phyloP scores from a whole-genome alignment of 805 yeast genomes.

The Ogataea siamensis region DNA sequence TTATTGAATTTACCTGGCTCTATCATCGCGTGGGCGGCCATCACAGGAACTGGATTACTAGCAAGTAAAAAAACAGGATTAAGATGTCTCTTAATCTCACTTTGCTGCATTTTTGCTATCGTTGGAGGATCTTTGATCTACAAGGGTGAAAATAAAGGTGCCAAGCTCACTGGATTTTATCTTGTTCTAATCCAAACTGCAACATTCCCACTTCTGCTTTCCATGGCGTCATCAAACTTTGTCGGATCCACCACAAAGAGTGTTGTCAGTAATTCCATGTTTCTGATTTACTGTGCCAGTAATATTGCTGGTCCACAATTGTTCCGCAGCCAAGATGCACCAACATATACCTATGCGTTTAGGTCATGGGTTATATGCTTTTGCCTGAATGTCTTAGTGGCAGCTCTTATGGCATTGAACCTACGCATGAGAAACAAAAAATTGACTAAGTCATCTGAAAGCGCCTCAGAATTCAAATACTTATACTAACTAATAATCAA shows the following conservation, averaged over 20 bases:
- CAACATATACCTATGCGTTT: slow-evolving; percentile 56
- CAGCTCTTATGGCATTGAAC: slow-evolving; percentile 15
- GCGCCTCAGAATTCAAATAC: slow-evolving; percentile 22
- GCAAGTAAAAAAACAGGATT: slow-evolving; percentile 31
- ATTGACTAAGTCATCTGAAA: slow-evolving; percentile 6
- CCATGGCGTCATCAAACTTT: slow-evolving; percentile 38
- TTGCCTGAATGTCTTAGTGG: slow-evolving; percentile 20
- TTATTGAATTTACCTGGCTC: slow-evolving; percentile 41
- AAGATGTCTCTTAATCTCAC: slow-evolving; percentile 33
- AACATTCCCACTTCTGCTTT: slow-evolving; percentile 27
- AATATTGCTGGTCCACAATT: slow-evolving; percentile 71
- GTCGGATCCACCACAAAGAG: slow-evolving; percentile 69
- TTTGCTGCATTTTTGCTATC: slow-evolving; percentile 23
- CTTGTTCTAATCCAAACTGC: slow-evolving; percentile 29
- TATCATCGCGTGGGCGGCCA: slow-evolving; percentile 34
- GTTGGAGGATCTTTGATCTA: slow-evolving; percentile 34
- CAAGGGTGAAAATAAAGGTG: slow-evolving; percentile 23
- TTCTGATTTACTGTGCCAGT: slow-evolving; percentile 64
- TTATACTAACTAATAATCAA: slow-evolving; percentile 17
- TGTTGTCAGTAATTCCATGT: slow-evolving; percentile 50
- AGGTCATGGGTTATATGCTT: slow-evolving; percentile 53
- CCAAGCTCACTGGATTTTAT: slow-evolving; percentile 33
- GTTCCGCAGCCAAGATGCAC: slow-evolving; percentile 54
- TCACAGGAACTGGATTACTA: slow-evolving; percentile 27
- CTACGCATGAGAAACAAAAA: slow-evolving; percentile 16